Evolutionary conservation across 352 stramenopile species (phyloP).

Genomic region (Phytophthora pistaciae): DNA sequence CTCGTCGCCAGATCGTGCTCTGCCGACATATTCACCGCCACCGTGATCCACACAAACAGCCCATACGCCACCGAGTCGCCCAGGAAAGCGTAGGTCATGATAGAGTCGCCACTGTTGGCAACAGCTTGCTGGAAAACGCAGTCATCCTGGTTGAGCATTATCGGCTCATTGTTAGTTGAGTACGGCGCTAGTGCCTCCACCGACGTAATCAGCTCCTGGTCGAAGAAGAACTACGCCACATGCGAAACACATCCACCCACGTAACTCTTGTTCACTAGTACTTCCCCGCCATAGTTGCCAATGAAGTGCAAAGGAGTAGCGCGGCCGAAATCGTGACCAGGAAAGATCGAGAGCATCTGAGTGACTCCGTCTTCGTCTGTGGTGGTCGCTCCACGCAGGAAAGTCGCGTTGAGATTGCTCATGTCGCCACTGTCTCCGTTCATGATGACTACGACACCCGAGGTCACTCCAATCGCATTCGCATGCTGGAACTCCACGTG

Average conservation of each 20-base stretch:
- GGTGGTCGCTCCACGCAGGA: constrained; percentile 32
- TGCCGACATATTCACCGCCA: constrained; percentile 25
- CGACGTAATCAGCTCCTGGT: constrained; percentile 29
- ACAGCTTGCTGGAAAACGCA: background rate
- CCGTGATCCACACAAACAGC: constrained; percentile 24
- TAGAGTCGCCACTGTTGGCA: constrained; percentile 7
- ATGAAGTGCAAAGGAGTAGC: constrained; percentile 31
- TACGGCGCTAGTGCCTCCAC: constrained; percentile 17
- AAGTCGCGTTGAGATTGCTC: constrained; percentile 29
- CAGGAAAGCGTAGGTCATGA: constrained; percentile 1
- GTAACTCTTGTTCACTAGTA: constrained; percentile 34
- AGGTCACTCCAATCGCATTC: constrained; percentile 35
- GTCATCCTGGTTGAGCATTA: constrained; percentile 26
- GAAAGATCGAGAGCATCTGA: constrained; percentile 31
- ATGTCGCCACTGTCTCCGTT: constrained; percentile 29
- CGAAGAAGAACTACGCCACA: constrained; percentile 38
- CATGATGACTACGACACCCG: constrained; percentile 21
- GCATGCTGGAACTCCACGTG: constrained; percentile 37
- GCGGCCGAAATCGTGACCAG: constrained; percentile 27
- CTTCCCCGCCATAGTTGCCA: constrained; percentile 20
- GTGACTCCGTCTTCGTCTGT: constrained; percentile 33
- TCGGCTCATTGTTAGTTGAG: constrained; percentile 13
- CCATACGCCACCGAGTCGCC: constrained; percentile 7
- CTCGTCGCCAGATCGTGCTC: background rate
- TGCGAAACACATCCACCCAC: constrained; percentile 19